Evolutionary conservation across 2,329 filamentous ascomycete species (phyloP).

Genomic region (Pseudogymnoascus sp.): DNA sequence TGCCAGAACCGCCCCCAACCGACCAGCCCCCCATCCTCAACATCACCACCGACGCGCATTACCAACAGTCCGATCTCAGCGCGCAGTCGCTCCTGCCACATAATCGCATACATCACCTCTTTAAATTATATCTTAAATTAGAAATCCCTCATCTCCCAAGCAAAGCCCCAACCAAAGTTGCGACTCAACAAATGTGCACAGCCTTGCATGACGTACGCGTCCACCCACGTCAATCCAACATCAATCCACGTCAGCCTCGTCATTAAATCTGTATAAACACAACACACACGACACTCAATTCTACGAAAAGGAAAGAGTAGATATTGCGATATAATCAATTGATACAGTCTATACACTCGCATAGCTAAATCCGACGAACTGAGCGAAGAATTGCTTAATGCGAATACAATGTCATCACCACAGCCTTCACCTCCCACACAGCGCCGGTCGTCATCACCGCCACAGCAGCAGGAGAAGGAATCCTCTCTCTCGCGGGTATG

Average conservation of each 20-base stretch:
- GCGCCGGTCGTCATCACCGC: not conserved
- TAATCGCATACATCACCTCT: too few relatives aligned
- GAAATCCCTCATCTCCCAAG: too few relatives aligned
- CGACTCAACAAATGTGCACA: slow-evolving; percentile 1
- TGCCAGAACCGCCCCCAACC: too few relatives aligned
- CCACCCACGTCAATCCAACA: not conserved
- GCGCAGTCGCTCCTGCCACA: too few relatives aligned
- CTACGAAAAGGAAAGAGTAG: not conserved
- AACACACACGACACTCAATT: not conserved
- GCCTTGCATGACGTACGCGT: slow-evolving; percentile 3
- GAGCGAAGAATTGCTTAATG: too few relatives aligned
- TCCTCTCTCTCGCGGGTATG: not conserved
- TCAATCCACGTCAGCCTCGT: not conserved
- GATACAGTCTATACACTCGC: not conserved
- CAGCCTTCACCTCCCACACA: not conserved
- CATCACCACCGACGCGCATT: too few relatives aligned
- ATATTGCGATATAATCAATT: not conserved
- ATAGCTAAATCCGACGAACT: not conserved
- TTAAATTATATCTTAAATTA: too few relatives aligned
- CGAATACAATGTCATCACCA: not conserved
- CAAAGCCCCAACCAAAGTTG: too few relatives aligned
- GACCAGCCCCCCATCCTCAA: too few relatives aligned
- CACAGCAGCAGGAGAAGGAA: not conserved
- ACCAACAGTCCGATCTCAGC: too few relatives aligned
- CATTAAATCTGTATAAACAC: not conserved